These are phyloP conservation scores for Termitomyces sp. DNA, from an alignment of 768 basidiomycete species.

Conservation along the genomic window DNA sequence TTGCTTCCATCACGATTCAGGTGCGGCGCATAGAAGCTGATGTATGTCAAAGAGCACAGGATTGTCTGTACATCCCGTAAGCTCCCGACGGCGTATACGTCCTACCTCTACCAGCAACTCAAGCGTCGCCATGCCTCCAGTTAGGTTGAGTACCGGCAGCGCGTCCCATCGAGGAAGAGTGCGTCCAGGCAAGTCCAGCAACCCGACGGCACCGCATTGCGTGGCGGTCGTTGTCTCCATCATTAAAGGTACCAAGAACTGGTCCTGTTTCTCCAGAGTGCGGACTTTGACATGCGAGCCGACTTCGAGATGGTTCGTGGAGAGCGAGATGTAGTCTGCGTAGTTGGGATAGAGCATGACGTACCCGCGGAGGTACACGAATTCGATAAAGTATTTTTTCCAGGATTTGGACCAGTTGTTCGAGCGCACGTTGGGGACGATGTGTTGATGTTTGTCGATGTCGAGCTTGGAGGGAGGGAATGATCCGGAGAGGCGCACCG, in stretches of 20 bases:
- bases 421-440: slow-evolving; percentile 75
- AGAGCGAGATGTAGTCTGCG: slow-evolving; percentile 61
- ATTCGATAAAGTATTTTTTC: slow-evolving; percentile 89
- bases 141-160: slow-evolving; percentile 69
- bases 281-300: slow-evolving; percentile 71
- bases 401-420: slow-evolving; percentile 79
- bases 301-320: slow-evolving; percentile 87
- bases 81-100: slow-evolving; percentile 23
- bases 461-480: slow-evolving; percentile 28
- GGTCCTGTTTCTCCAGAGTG: slow-evolving; percentile 50
- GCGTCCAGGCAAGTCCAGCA: slow-evolving; percentile 57
- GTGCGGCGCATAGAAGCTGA: slow-evolving; percentile 18
- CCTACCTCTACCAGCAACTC: slow-evolving; percentile 28
- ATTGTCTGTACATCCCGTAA: slow-evolving; percentile 24
- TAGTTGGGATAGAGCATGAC: slow-evolving; percentile 91
- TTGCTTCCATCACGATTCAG: neutral
- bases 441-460: slow-evolving; percentile 13
- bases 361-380: slow-evolving; percentile 76
- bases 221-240: slow-evolving; percentile 32
- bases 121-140: slow-evolving; percentile 39
- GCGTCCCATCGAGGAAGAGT: slow-evolving; percentile 43
- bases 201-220: no score
- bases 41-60: slow-evolving; percentile 18
- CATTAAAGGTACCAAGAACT: slow-evolving; percentile 62
- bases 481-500: slow-evolving; percentile 57